Conservation (phyloP, 2,329 filamentous ascomycete species). For the Fusarium nisikadoi region DNA sequence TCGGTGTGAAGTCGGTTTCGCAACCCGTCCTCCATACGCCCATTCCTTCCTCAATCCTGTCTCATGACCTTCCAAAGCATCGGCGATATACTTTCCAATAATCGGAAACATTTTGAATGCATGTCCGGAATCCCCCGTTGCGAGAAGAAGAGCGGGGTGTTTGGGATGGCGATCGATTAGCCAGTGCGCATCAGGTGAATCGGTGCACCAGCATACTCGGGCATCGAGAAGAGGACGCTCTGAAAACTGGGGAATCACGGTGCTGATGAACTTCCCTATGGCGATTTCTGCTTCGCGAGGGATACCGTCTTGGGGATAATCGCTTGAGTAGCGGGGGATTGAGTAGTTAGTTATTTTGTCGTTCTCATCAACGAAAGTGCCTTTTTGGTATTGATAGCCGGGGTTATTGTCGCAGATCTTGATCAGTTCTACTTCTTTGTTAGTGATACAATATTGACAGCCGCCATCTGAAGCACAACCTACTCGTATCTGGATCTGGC, state of each 20-base stretch:
- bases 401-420: constrained; percentile 16
- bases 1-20: background rate
- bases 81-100: background rate
- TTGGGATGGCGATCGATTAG: constrained; percentile 2
- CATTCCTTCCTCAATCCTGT: background rate
- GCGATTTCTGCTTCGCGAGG: background rate
- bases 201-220: background rate
- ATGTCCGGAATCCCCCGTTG: constrained; percentile 3
- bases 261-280: background rate
- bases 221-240: background rate
- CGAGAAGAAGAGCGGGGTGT: background rate
- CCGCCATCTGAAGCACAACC: accelerated
- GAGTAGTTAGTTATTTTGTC: background rate
- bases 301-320: background rate
- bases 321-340: constrained; percentile 2
- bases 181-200: constrained; percentile 11
- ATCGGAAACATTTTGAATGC: constrained; percentile 16
- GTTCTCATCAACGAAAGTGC: background rate
- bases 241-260: constrained; percentile 6
- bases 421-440: background rate
- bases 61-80: background rate
- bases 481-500: constrained; percentile 1
- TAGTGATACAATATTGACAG: accelerated
- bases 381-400: background rate
- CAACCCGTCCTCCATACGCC: background rate